Evolutionary conservation across 2,329 filamentous ascomycete genomes (phyloP), one percentile per base, ranked within the genome.

Genomic region (Dothistroma septosporum): DNA sequence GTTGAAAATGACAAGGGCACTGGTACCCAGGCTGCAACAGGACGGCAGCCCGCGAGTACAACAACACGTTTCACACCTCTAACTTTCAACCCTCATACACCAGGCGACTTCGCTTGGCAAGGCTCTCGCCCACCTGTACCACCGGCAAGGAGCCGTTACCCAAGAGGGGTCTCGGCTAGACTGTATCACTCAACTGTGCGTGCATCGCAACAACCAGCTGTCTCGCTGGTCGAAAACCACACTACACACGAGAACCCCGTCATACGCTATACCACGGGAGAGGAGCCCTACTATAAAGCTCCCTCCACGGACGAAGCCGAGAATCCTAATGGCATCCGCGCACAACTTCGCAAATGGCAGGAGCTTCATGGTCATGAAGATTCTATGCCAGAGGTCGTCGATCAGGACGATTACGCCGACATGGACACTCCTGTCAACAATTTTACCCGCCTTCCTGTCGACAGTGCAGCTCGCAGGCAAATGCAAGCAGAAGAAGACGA

Each of bases 321-420:
- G 35, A 63, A 61, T 33, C 60, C 61, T 12, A 58, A 58, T 53
- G 69, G 67, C 31, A 76, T 78, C 57, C 70, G 76, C 57, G 67
- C 73, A 28, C 68, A 74, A 56, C 67, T 78, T 14, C 71, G 70
- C 54, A 57, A 72, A 68, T 82, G 80, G 80, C 76, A 83, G 64
- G 63, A 73, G 24, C 67, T 77, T 28, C 70, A 79, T 63, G 76
- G 63, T 62, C 55, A 60, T 60, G 65, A 63, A 33, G 61, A 64
- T 54, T 41, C 56, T 8, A 56, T 61, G 55, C 58, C 58, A 12
- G 60, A 63, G 16, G 55, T 62, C 31, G 32, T 64, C 16, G 57
- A 55, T 41, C 50, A 65, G 64, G 56, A 71, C 56, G 62, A 66
- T 24, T 60, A 64, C 14, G 64, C 65, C 28, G 67, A 64, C 24